Evolutionary conservation across 2,329 filamentous ascomycete species (phyloP).

Genomic region (Sporothrix phasma): DNA sequence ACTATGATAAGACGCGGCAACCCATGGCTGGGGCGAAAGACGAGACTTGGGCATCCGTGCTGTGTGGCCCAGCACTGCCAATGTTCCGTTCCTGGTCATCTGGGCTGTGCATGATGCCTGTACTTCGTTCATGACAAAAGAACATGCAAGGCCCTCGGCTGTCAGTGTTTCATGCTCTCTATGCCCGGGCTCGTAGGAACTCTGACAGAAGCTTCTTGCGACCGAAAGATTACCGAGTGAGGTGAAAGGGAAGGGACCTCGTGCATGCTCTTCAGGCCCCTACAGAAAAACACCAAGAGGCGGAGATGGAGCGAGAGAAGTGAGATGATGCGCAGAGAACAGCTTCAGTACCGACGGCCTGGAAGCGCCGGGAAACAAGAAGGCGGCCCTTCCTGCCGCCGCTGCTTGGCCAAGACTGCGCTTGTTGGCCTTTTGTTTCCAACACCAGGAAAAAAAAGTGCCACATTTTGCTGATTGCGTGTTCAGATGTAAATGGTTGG

Average conservation of each 20-base stretch:
- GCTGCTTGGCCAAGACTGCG: background rate
- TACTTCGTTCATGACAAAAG: background rate
- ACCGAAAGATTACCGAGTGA: no score
- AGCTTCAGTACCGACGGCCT: slow-evolving; percentile 12
- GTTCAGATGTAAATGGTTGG: background rate
- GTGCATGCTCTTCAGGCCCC: background rate
- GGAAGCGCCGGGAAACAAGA: slow-evolving; percentile 5
- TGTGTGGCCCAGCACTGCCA: background rate
- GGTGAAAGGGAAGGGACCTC: background rate
- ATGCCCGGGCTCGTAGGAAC: background rate
- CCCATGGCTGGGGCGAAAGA: background rate
- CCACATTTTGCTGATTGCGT: background rate
- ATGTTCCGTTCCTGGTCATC: background rate
- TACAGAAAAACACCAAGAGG: background rate
- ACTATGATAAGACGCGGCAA: no score
- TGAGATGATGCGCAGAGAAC: no score
- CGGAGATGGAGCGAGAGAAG: background rate
- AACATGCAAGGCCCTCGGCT: background rate
- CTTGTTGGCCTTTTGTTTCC: background rate
- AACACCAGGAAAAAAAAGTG: background rate
- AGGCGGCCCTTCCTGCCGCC: background rate
- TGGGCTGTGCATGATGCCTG: background rate
- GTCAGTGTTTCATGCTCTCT: background rate
- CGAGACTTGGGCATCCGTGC: background rate
- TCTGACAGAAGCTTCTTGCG: no score